Conservation (phyloP, 2,329 filamentous ascomycete species). For the Verticillium longisporum region DNA sequence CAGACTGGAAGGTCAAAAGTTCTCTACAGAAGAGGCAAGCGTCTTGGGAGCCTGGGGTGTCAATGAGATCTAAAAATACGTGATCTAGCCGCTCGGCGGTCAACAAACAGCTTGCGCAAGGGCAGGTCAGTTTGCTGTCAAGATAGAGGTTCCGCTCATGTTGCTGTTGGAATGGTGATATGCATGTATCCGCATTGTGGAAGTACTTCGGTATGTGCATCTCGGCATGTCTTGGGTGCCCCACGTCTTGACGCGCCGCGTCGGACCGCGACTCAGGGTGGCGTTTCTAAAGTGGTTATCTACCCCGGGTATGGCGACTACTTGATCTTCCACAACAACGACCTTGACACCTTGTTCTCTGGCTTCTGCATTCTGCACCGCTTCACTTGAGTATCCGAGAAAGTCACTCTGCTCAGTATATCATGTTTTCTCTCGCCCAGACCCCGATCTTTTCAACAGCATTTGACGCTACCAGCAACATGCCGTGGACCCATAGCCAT, state of each 20-base stretch:
- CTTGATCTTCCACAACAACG: not conserved
- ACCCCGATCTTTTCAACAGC: constrained; percentile 31
- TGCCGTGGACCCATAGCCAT: not conserved
- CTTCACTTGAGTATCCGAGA: not conserved
- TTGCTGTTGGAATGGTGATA: not conserved
- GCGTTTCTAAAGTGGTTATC: not conserved
- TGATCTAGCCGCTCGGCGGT: too few species aligned
- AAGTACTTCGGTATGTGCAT: too few species aligned
- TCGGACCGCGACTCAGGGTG: constrained; percentile 15
- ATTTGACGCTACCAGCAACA: not conserved
- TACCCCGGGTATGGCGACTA: not conserved
- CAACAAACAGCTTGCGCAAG: too few species aligned
- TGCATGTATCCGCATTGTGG: not conserved
- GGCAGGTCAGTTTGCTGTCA: too few species aligned
- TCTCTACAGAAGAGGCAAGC: not conserved
- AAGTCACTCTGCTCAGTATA: constrained; percentile 4
- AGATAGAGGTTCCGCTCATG: too few species aligned
- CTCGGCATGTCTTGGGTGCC: not conserved
- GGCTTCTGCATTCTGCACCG: not conserved
- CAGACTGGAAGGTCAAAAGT: constrained; percentile 14
- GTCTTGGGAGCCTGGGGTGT: constrained; percentile 9
- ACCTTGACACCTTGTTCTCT: not conserved
- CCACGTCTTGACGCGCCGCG: constrained; percentile 25
- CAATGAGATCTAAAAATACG: too few species aligned
- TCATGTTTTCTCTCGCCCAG: constrained; percentile 35